These are phyloP conservation scores for Flaveria floridana DNA, from an alignment of 140 eudicot species.

Conservation along the genomic window DNA sequence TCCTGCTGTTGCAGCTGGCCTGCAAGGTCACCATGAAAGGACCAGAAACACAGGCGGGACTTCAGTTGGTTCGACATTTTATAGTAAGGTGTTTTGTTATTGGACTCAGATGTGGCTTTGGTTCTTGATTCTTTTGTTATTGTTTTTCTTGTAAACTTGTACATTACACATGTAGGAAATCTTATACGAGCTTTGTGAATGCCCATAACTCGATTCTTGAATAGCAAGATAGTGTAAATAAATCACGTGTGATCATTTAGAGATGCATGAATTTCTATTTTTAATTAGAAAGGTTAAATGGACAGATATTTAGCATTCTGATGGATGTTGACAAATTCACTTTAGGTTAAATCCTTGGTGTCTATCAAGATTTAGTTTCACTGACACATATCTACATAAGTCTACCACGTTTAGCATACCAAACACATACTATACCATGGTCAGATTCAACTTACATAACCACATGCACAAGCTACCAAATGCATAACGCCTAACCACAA, in stretches of 20 bases:
- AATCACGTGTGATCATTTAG: constrained; percentile 17
- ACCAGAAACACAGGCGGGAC: constrained; percentile 31
- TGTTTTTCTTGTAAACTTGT: constrained; percentile 18
- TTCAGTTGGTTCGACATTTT: constrained; percentile 34
- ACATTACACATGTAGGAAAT: not conserved
- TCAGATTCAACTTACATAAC: no score
- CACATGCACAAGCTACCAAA: no score
- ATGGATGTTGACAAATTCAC: no score
- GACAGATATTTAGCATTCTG: no score
- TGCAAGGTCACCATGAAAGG: constrained; percentile 34
- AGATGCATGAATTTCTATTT: not conserved
- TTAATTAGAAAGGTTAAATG: not conserved
- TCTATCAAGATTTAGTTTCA: no score
- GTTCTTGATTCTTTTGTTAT: constrained; percentile 28
- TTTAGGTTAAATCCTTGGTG: no score
- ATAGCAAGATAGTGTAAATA: constrained; percentile 19
- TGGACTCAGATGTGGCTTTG: constrained; percentile 25
- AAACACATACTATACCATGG: no score
- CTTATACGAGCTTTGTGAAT: constrained; percentile 1
- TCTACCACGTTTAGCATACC: no score
- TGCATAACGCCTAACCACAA: no score
- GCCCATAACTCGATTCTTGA: constrained; percentile 2
- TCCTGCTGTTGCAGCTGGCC: constrained; percentile 69
- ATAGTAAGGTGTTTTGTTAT: constrained; percentile 16
- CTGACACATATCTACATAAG: no score